Evolutionary conservation across 768 basidiomycete species (phyloP), one percentile per base, ranked within the genome.

Genomic region (Pulveroboletus sp.): DNA sequence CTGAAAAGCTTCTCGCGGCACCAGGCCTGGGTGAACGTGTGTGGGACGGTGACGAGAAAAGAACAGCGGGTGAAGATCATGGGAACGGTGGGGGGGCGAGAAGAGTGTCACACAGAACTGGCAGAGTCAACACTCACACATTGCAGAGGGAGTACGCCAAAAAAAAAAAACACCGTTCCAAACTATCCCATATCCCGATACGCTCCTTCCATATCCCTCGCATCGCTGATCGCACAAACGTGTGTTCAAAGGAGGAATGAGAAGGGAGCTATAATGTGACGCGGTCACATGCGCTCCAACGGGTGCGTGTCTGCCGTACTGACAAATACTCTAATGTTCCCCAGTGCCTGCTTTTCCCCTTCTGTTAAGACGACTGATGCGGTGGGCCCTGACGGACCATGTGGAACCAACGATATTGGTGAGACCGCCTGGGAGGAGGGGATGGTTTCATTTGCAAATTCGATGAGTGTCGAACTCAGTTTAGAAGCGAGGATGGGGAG

Each of bases 301-400:
- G 93, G 93, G 71, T 94, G 85, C 45, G 60, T 68, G 66, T 96
- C 93, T 46, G 71, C 71, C 55, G 76, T 61, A 65, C 90, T 93
- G 60, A 96, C 78, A 39, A 82, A 62, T 30, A 97, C 79, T 50
- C 85, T 78, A 56, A 82, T 37, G 41, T 61, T 63, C 49, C 54
- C 55, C 40, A 67, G 43, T 33, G 50, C 51, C 31, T 62, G 51
- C 18, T 57, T 61, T 32, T 68, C 63, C 36, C 62, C 64, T 21
- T 70, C 75, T 33, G 63, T 67, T 52, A 75, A 24, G 8, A 38
- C 37, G 52, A 43, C 39, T n/a, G 57, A 43, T 43, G 49, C 6
- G 4, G 50, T 6, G 6, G 44, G 17, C n/a, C 39, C 37, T 33
- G 63, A 37, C 63, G 69, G 51, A 24, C 18, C 52, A 49, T 60